Conservation (phyloP, 306 rosid genomes). For the Senna siamea region DNA sequence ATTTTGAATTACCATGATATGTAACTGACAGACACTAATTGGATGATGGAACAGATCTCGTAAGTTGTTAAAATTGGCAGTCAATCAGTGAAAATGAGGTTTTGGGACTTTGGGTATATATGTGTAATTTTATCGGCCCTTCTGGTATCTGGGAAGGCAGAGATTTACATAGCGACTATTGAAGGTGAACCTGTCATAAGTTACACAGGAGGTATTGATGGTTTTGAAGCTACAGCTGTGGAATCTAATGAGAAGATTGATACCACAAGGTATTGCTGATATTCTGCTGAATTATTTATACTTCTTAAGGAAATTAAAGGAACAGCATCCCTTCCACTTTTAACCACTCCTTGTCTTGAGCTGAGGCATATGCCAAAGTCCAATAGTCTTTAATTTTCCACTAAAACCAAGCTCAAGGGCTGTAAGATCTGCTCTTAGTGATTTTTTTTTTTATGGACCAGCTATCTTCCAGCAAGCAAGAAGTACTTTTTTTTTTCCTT, state of each 20-base stretch:
- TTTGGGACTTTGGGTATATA: slow-evolving; percentile 39
- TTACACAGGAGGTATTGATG: slow-evolving; percentile 74
- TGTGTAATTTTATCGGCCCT: slow-evolving; percentile 47
- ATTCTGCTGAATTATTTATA: neutral
- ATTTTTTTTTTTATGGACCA: neutral
- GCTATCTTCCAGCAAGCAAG: neutral
- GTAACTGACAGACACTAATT: slow-evolving; percentile 19
- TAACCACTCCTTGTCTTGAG: neutral
- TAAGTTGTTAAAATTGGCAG: slow-evolving; percentile 38
- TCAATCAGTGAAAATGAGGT: slow-evolving; percentile 52
- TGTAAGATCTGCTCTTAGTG: neutral
- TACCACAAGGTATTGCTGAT: slow-evolving; percentile 59
- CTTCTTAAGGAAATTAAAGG: neutral
- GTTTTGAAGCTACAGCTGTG: slow-evolving; percentile 52
- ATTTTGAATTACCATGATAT: slow-evolving; percentile 1
- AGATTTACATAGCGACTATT: slow-evolving; percentile 78
- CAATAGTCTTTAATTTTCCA: neutral
- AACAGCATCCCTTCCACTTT: neutral
- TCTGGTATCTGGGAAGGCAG: slow-evolving; percentile 58
- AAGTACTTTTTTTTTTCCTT: neutral
- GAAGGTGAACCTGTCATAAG: slow-evolving; percentile 95
- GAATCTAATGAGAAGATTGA: slow-evolving; percentile 52
- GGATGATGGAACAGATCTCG: slow-evolving; percentile 44
- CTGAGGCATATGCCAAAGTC: neutral
- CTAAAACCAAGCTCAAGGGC: neutral